Base-by-base conservation (phyloP, 2,329 filamentous ascomycete genomes). In the Ophiostoma sp. region DNA sequence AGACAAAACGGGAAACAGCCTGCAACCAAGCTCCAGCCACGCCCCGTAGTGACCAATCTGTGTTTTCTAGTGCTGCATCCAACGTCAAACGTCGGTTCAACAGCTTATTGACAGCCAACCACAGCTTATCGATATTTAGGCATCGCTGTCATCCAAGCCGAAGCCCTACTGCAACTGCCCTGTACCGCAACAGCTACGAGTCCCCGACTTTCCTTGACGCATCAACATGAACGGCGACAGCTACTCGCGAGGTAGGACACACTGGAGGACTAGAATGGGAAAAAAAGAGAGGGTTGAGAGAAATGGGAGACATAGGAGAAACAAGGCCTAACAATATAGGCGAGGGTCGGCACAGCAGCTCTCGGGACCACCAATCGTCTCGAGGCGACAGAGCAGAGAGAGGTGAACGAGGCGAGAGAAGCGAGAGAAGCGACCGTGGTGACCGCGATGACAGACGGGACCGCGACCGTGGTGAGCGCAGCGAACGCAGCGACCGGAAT, bases 361-460 rank as follows among this genome's bases (percentile, higher is more conserved):
- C 81, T 73, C 82, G 86, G 75, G 86, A 87, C 75, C 86, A 87
- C 78, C 79, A 81, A 68, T 83, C 87, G 78, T 39, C 66, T 11
- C n/a, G 23, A 60, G 57, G 27, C 62, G 35, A 65, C 31, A 65
- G 33, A 39, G 31, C 13, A 17, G 35, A 65, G 3, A 2, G 62
- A 31, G 10, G 35, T 33, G 62, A 65, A 11, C 31, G 67, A 3
- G 62, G 44, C 17, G 44, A 65, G 10, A 44, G 67, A 68, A 36
- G 27, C 62, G 33, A 65, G 17, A 65, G 33, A 65, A 39, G 33
- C 33, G 35, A 65, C 31, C 33, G 62, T 5, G 62, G 60, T 17
- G 93, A 80, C 1, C 41, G 68, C 31, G 73, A 76, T 67, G 75
- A 73, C 66, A 39, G 77, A 79, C 87, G 76, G 86, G 93, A 80